A percentile compares a stretch with the other conserved stretches of the same genome.
These are phyloP conservation scores for Wickerhamiella parazyma DNA, from an alignment of 805 yeast species.

Conservation along the genomic window DNA sequence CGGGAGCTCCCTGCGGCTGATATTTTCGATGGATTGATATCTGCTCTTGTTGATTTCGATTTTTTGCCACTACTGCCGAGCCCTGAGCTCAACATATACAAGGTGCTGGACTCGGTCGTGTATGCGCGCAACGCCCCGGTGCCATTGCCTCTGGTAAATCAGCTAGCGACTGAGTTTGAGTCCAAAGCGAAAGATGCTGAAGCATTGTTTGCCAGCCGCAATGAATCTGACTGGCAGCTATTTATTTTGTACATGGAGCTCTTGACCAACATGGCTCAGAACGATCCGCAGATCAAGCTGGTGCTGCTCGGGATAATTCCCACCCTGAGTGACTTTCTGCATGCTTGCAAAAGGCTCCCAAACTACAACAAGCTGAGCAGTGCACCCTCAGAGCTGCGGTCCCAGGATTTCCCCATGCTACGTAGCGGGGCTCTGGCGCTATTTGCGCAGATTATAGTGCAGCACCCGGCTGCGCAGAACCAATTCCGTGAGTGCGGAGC, in stretches of 20 bases:
- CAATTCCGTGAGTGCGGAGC: slow-evolving; percentile 51
- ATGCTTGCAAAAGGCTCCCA: slow-evolving; percentile 8
- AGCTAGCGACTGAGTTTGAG: background rate
- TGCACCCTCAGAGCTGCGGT: slow-evolving; percentile 7
- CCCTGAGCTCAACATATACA: background rate
- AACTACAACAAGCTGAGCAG: slow-evolving; percentile 10
- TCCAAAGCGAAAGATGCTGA: background rate
- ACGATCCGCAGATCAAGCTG: slow-evolving; percentile 1
- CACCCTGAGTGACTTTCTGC: slow-evolving; percentile 3
- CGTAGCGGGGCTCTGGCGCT: slow-evolving; percentile 57
- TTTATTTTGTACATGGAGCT: slow-evolving; percentile 7
- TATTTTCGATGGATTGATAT: background rate
- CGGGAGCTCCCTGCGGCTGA: background rate
- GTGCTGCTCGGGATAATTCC: background rate
- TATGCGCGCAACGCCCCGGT: background rate
- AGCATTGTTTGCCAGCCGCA: background rate
- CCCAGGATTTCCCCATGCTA: slow-evolving; percentile 40
- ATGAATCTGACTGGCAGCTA: slow-evolving; percentile 7
- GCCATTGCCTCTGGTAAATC: background rate
- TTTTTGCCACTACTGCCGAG: background rate
- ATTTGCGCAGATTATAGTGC: slow-evolving; percentile 42
- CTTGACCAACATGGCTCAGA: slow-evolving; percentile 4
- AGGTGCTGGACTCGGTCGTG: slow-evolving; percentile 8
- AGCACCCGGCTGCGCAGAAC: slow-evolving; percentile 50
- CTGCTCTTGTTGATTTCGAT: background rate